These are phyloP conservation scores for Cyberlindnera nakhonratchasimensis DNA, from an alignment of 805 yeast genomes.

Conservation along the genomic window DNA sequence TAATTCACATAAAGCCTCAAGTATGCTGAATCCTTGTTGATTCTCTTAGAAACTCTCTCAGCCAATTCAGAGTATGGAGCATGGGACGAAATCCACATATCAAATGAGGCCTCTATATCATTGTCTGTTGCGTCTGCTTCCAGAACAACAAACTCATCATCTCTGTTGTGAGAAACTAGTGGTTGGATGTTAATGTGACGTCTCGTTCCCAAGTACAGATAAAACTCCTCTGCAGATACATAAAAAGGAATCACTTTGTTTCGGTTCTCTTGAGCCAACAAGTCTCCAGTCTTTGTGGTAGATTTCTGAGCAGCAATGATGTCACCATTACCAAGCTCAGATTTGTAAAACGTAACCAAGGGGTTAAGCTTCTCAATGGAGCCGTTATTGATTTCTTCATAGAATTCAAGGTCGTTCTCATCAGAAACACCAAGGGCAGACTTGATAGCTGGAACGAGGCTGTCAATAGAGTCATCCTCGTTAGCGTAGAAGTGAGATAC, in stretches of 20 bases:
- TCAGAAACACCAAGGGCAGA: slow-evolving; percentile 38
- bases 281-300: slow-evolving; percentile 24
- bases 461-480: slow-evolving; percentile 42
- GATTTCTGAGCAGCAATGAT: slow-evolving; percentile 38
- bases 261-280: background rate
- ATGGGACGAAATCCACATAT: slow-evolving; percentile 66
- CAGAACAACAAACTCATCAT: slow-evolving; percentile 47
- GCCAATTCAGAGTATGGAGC: slow-evolving; percentile 61
- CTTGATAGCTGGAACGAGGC: slow-evolving; percentile 40
- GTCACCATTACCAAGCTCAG: slow-evolving; percentile 68
- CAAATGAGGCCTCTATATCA: slow-evolving; percentile 34
- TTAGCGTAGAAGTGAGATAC: slow-evolving; percentile 55
- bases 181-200: slow-evolving; percentile 55
- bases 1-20: slow-evolving; percentile 65
- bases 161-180: slow-evolving; percentile 37
- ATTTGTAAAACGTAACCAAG: slow-evolving; percentile 44
- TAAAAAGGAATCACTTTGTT: slow-evolving; percentile 31
- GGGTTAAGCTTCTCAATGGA: slow-evolving; percentile 42
- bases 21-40: slow-evolving; percentile 54
- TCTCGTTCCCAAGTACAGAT: slow-evolving; percentile 54
- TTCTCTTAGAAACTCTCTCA: slow-evolving; percentile 49
- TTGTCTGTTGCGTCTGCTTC: slow-evolving; percentile 26
- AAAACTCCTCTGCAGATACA: slow-evolving; percentile 43
- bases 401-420: slow-evolving; percentile 36
- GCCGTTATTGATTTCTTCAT: slow-evolving; percentile 60